These are phyloP conservation scores for Basidiobolus meristosporus DNA, from an alignment of 371 early-diverging fungal genomes.

Conservation along the genomic window DNA sequence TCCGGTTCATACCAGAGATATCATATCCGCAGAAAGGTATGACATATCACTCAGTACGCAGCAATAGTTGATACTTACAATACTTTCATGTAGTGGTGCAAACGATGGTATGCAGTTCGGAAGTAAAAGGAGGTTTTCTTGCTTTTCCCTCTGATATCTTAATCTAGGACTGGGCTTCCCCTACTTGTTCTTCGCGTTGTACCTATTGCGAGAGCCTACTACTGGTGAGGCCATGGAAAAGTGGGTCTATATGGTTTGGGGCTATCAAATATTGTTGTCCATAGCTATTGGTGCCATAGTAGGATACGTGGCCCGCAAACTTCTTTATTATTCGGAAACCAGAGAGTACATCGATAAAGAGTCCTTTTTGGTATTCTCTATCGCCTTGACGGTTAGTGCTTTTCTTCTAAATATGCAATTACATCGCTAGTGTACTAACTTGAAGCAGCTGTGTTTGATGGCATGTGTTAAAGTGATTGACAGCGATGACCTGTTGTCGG, in stretches of 20 bases:
- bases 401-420: neutral
- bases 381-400: slow-evolving; percentile 56
- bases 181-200: slow-evolving; percentile 60
- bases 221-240: slow-evolving; percentile 37
- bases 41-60: too few species aligned
- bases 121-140: neutral
- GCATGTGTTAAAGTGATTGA: slow-evolving; percentile 59
- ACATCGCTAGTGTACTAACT: neutral
- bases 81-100: slow-evolving; percentile 33
- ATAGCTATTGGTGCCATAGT: slow-evolving; percentile 54
- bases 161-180: slow-evolving; percentile 52
- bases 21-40: slow-evolving; percentile 71
- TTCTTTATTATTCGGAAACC: slow-evolving; percentile 46
- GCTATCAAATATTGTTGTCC: slow-evolving; percentile 56
- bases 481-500: slow-evolving; percentile 78
- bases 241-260: slow-evolving; percentile 49
- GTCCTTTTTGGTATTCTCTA: slow-evolving; percentile 61
- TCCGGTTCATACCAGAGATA: slow-evolving; percentile 51
- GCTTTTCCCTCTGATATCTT: slow-evolving; percentile 3
- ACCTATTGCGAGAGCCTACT: slow-evolving; percentile 29
- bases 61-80: neutral
- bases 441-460: slow-evolving; percentile 35
- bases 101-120: slow-evolving; percentile 30
- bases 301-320: slow-evolving; percentile 49
- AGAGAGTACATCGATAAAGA: slow-evolving; percentile 74